Base-by-base conservation (phyloP, 2,329 filamentous ascomycete species). In the Aspergillus sp. region DNA sequence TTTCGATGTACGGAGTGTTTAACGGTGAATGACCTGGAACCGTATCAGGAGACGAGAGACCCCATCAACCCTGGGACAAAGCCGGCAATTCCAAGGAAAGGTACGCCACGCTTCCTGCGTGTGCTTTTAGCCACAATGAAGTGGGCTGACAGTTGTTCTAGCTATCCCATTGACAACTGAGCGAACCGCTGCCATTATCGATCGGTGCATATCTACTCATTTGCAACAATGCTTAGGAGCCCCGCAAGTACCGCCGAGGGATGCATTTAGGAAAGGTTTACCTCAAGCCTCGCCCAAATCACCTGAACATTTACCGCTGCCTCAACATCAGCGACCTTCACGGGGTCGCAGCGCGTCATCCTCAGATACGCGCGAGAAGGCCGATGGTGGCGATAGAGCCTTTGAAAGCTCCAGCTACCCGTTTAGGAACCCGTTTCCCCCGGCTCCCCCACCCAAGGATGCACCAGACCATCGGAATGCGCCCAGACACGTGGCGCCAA, bases 1-100 rank as follows among this genome's bases (percentile, higher is more conserved):
- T 96, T 95, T 73, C 84, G 91, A 65, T 96, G 92, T 73, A 89
- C 90, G 43, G 88, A 90, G 55, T 96, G 92, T 73, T 78, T 90
- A 67, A 95, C 90, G 17, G 86, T 96, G 70, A 96, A 96, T 70
- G 91, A 96, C 70, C 74, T 96, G 52, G 80, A 83, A 59, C 81
- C 82, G 43, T 68, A 68, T 33, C 62, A 58, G 19, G 70, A 73
- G 19, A 54, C 61, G 24, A 63, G 62, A 45, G 63, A 68, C 46
- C 27, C 58, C 37, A 52, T 44, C 39, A 57, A 50, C 43, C 57
- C 64, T 49, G 63, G 55, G 17, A 46, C 55, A 54, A 60, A 65
- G 55, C 49, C 54, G 48, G 43, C 49, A 6, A 52, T 67, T 48
- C 50, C 57, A 15, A 61, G 65, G 51, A 69, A 68, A 67, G 64